phyloP scores from a whole-genome alignment of 2,329 filamentous ascomycete species.

The Penicillium hordei region DNA sequence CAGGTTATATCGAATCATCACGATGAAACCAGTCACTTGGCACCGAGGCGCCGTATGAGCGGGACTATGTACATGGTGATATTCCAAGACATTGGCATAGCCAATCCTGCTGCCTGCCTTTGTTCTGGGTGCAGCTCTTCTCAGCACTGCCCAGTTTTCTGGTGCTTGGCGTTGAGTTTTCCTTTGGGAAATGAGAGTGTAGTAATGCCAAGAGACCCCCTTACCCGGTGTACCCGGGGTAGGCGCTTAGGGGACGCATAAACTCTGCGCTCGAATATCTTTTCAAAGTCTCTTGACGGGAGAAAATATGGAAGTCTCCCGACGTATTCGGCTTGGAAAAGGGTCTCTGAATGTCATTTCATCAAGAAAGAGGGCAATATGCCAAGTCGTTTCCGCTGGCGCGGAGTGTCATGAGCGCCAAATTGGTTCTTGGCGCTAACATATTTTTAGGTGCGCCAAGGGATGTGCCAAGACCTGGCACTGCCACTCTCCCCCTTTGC shows the following conservation, averaged over 20 bases:
- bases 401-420: slow-evolving; percentile 1
- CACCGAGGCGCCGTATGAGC: neutral
- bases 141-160: slow-evolving; percentile 7
- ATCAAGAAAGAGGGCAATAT: neutral
- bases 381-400: slow-evolving; percentile 8
- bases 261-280: neutral
- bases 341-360: neutral
- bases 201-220: slow-evolving; percentile 9
- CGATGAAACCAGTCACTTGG: slow-evolving; percentile 8
- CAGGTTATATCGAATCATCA: neutral
- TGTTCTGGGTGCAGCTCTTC: neutral
- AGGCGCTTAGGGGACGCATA: neutral
- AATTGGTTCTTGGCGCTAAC: slow-evolving; percentile 1
- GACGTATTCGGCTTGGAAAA: neutral
- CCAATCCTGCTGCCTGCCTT: slow-evolving; percentile 10
- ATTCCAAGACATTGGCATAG: slow-evolving; percentile 5
- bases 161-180: neutral
- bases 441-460: slow-evolving; percentile 8
- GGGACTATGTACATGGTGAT: neutral
- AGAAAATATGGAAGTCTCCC: too few relatives aligned
- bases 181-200: neutral
- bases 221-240: slow-evolving; percentile 3
- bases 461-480: neutral
- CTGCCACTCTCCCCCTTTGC: slow-evolving; percentile 1
- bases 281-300: neutral